Conservation (phyloP, 1,284 basidiomycete genomes). For the Melampsora americana region DNA sequence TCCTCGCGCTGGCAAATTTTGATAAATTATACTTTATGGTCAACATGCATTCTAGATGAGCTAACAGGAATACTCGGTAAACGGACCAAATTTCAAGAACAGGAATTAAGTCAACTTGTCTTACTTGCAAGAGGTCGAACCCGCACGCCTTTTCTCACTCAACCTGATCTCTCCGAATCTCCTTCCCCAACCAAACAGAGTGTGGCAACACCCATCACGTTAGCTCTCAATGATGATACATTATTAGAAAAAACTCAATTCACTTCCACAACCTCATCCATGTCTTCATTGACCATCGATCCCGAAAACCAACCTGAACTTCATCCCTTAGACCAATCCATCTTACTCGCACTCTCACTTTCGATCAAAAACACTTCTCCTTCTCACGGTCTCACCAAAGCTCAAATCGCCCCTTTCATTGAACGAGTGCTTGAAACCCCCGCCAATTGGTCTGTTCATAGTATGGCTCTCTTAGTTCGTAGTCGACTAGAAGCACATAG, state of each 20-base stretch:
- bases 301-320: constrained; percentile 57
- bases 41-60: constrained; percentile 59
- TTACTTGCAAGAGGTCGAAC: constrained; percentile 77
- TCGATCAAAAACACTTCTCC: constrained; percentile 84
- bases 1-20: neutral
- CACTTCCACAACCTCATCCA: constrained; percentile 58
- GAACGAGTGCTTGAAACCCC: constrained; percentile 79
- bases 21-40: neutral
- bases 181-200: neutral
- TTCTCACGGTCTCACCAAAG: constrained; percentile 71
- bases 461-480: constrained; percentile 84
- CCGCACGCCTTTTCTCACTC: neutral
- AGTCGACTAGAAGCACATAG: constrained; percentile 79
- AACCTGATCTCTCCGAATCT: constrained; percentile 1
- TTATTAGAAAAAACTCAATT: constrained; percentile 91
- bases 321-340: constrained; percentile 84
- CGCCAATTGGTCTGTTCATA: constrained; percentile 85
- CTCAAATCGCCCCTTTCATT: constrained; percentile 87
- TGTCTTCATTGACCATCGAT: constrained; percentile 9
- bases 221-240: constrained; percentile 80
- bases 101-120: constrained; percentile 81
- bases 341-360: constrained; percentile 81
- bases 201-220: constrained; percentile 67
- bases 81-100: constrained; percentile 88
- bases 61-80: constrained; percentile 90